A percentile compares a stretch with the other conserved stretches of the same genome.
Conservation (phyloP, 2,329 filamentous ascomycete genomes). For the Thielaviopsis musarum region DNA sequence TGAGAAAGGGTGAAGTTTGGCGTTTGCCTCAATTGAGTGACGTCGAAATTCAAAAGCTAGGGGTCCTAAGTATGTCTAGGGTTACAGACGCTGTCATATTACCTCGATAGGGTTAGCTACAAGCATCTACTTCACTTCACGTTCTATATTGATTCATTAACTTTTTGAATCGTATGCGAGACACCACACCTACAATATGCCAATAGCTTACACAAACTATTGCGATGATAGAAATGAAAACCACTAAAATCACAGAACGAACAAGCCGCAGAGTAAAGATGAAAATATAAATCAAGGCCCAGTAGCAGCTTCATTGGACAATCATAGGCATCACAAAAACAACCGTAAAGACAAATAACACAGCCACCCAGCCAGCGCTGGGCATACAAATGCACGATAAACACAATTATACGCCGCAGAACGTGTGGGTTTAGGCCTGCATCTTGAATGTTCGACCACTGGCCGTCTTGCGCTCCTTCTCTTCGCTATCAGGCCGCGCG, state of each 20-base stretch:
- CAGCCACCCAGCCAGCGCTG: background rate
- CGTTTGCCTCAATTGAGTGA: background rate
- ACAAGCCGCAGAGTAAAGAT: background rate
- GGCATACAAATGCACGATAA: slow-evolving; percentile 6
- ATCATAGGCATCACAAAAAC: background rate
- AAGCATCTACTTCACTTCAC: too few species aligned
- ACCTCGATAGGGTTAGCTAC: background rate
- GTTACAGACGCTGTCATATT: background rate
- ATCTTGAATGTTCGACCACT: slow-evolving; percentile 81
- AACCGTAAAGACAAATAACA: slow-evolving; percentile 2
- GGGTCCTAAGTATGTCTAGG: background rate
- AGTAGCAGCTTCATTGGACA: background rate
- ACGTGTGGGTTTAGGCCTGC: slow-evolving; percentile 19
- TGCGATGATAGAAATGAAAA: too few species aligned
- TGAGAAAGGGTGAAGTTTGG: background rate
- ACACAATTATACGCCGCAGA: slow-evolving; percentile 10
- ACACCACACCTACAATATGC: background rate
- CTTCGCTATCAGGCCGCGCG: slow-evolving; percentile 86
- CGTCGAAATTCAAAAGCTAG: background rate
- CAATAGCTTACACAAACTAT: too few species aligned
- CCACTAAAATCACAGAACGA: background rate
- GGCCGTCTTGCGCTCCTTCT: slow-evolving; percentile 95
- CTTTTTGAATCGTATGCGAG: background rate
- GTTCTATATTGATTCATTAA: background rate
- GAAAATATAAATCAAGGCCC: background rate